Evolutionary conservation across 305 asterid genomes (phyloP).

Genomic region (Ilex paraguariensis): DNA sequence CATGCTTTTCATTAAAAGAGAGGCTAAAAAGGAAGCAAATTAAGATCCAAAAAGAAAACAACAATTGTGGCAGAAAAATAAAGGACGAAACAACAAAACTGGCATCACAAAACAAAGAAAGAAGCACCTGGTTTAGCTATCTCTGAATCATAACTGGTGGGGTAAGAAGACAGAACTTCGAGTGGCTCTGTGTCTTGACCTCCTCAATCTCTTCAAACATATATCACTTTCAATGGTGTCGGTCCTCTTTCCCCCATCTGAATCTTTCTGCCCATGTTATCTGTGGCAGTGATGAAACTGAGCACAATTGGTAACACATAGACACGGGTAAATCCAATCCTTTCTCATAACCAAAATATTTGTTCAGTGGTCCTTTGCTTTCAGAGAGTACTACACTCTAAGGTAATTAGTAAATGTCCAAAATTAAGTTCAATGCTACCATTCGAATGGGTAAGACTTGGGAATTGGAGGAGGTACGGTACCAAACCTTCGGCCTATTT

Average conservation of each 20-base stretch:
- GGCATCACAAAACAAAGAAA: neutral
- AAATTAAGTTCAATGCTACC: too few relatives aligned
- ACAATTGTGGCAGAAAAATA: too few relatives aligned
- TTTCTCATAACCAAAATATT: too few relatives aligned
- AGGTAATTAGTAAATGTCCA: too few relatives aligned
- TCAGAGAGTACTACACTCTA: neutral
- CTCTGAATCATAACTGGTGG: neutral
- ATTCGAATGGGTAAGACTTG: too few relatives aligned
- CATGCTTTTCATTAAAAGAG: too few relatives aligned
- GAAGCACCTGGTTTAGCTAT: neutral
- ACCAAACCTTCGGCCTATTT: too few relatives aligned
- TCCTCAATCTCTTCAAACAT: neutral
- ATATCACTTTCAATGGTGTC: conserved; percentile 10
- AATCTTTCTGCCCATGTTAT: conserved; percentile 18
- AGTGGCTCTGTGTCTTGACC: neutral
- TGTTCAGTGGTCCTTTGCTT: conserved; percentile 1
- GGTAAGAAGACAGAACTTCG: neutral
- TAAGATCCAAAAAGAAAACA: too few relatives aligned
- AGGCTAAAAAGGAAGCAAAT: too few relatives aligned
- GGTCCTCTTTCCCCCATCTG: conserved; percentile 8
- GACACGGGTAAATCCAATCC: neutral
- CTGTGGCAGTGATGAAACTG: conserved; percentile 1
- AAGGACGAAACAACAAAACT: neutral
- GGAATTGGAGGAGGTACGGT: too few relatives aligned
- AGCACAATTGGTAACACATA: neutral